These are phyloP conservation scores for Claviceps maximensis DNA, from an alignment of 2,329 filamentous ascomycete species.

Conservation along the genomic window DNA sequence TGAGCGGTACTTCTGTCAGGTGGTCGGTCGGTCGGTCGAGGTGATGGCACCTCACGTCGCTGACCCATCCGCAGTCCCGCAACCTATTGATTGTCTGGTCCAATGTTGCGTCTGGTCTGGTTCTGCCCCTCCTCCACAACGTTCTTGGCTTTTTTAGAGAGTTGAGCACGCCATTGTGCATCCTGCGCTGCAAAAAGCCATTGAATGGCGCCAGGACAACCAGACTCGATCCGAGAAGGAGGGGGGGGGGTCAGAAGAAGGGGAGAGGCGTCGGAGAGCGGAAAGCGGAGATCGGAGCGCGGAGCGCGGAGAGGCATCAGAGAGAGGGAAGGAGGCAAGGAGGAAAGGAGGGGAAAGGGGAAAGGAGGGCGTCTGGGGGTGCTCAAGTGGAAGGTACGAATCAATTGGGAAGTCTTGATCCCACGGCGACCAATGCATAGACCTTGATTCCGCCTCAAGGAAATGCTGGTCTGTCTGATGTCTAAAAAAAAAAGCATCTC, in stretches of 20 bases:
- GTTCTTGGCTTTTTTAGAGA: too few species aligned
- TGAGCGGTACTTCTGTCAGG: too few species aligned
- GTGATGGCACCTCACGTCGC: too few species aligned
- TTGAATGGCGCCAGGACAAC: background rate
- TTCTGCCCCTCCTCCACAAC: background rate
- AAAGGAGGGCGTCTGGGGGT: background rate
- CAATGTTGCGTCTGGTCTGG: background rate
- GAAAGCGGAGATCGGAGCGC: background rate
- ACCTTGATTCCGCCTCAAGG: background rate
- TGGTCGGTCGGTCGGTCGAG: too few species aligned
- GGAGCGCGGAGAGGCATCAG: too few species aligned
- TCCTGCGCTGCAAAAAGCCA: background rate
- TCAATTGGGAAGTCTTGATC: background rate
- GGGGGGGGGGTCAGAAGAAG: background rate
- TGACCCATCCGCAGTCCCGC: background rate
- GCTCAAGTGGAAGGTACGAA: background rate
- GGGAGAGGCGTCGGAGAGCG: background rate
- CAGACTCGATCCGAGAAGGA: background rate
- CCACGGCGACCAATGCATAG: background rate
- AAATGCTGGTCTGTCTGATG: background rate
- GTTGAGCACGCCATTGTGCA: background rate
- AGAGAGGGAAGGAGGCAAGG: too few species aligned
- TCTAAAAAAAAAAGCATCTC: background rate
- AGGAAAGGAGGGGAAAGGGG: too few species aligned
- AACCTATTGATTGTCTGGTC: background rate